Base-by-base conservation (phyloP, 75 land plant species). In the Pseudotsuga menziesii region DNA sequence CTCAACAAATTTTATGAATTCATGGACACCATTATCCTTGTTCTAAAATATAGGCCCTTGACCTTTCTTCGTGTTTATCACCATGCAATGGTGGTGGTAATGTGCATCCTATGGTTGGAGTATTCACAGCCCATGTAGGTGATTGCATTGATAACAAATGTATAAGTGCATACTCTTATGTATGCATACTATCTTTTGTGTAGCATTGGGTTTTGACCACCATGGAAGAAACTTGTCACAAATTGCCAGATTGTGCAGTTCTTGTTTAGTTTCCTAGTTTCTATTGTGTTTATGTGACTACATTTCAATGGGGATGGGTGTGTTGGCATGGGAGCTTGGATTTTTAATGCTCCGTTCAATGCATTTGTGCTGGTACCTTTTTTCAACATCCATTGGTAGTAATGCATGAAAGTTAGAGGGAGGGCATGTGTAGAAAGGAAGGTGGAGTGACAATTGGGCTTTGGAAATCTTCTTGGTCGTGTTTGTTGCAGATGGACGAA, bases 31-130 rank as follows among this genome's bases (percentile, higher is more conserved):
- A 80, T 88, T 57, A 77, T 95, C 48, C 89, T 95, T 78, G 48
- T 95, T 56, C 77, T 91, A 60, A 84, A 78, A 61, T 72, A 58
- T 61, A 73, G 87, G 23, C 81, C 91, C 44, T 90, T 93, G 61
- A 81, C 97, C 19, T 95, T 95, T 80, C 88, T 95, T 27, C 98
- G 91, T 76, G 98, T 95, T 62, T 95, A 91, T 84, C 98, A 95
- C 84, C 98, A 95, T 77, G 86, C 96, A n/a, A 74, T 82, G 32
- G 98, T 95, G 44, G 78, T 95, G 52, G 77, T 95, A 74, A 95
- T 95, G 98, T 92, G 90, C 83, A 91, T 88, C 79, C 56, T 93
- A 32, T 93, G 94, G 94, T 82, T 95, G 23, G 36, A 75, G 56
- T 80, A 83, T 64, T 6, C 85, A 29, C 91, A 89, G 87, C 89